A percentile compares a stretch with the other conserved stretches of the same genome.
Evolutionary conservation across 768 basidiomycete genomes (phyloP).

Genomic region (Cystobasidium ongulense): DNA sequence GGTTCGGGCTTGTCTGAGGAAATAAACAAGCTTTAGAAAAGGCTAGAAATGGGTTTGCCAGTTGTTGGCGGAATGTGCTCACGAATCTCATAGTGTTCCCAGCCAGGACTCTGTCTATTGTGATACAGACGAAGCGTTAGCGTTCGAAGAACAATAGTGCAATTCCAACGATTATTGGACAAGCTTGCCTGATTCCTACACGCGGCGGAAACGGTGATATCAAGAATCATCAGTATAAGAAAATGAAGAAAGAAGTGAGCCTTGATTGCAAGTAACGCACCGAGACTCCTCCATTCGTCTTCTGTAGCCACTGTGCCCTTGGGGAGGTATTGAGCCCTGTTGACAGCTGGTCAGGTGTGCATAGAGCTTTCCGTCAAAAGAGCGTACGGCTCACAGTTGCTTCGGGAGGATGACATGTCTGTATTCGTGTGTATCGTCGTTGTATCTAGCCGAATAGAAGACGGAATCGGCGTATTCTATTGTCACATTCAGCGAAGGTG

Average conservation of each 20-base stretch:
- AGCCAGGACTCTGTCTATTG: constrained; percentile 1
- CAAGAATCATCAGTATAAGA: no score
- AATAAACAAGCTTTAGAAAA: background rate
- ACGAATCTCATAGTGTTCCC: constrained; percentile 16
- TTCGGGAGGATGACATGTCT: constrained; percentile 96
- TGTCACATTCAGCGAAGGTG: background rate
- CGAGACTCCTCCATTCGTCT: constrained; percentile 89
- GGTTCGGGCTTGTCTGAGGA: constrained; percentile 23
- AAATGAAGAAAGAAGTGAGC: no score
- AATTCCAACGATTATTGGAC: no score
- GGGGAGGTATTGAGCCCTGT: constrained; percentile 71
- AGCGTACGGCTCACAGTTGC: constrained; percentile 51
- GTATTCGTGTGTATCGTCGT: constrained; percentile 8
- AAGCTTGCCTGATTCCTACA: constrained; percentile 51
- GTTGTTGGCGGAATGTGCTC: background rate
- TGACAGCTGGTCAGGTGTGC: background rate
- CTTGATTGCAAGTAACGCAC: constrained; percentile 54
- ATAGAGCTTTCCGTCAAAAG: background rate
- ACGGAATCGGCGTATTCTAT: constrained; percentile 5
- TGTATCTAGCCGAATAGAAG: constrained; percentile 4
- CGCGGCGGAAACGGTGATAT: constrained; percentile 41
- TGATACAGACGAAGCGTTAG: no score
- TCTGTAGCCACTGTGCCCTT: constrained; percentile 75
- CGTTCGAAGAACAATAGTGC: no score
- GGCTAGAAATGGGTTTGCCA: background rate